Evolutionary conservation across 1,139 yeast genomes (phyloP).

Genomic region (Kurtzmaniella quercitrusa): DNA sequence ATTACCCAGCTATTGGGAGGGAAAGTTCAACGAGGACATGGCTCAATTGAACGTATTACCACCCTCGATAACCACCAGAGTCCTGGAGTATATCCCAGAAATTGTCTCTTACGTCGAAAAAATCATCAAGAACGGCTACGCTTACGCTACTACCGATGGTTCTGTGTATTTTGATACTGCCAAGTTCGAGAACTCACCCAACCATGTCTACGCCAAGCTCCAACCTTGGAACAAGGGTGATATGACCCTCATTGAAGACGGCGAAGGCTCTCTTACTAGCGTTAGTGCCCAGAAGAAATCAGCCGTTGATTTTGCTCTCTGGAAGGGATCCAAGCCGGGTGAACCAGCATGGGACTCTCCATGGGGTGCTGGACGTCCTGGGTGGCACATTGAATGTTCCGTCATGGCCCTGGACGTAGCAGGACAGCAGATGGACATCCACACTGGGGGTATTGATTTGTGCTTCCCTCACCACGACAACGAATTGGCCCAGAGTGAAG

Average conservation of each 20-base stretch:
- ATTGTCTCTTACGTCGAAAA: constrained; percentile 73
- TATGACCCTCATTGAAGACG: constrained; percentile 81
- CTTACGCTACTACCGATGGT: constrained; percentile 78
- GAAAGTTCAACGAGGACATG: constrained; percentile 83
- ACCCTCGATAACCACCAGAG: constrained; percentile 85
- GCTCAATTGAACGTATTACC: constrained; percentile 74
- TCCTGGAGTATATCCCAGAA: constrained; percentile 95
- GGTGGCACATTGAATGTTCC: constrained; percentile 99
- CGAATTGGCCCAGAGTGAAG: constrained; percentile 96
- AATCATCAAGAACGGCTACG: constrained; percentile 77
- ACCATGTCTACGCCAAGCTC: constrained; percentile 87
- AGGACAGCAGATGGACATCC: constrained; percentile 85
- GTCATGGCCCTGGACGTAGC: constrained; percentile 94
- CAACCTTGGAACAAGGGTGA: constrained; percentile 98
- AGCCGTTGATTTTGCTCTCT: constrained; percentile 86
- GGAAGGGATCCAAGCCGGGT: constrained; percentile 97
- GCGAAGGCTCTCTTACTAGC: constrained; percentile 84
- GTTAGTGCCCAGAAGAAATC: constrained; percentile 53
- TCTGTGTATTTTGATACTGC: constrained; percentile 93
- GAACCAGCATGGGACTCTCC: constrained; percentile 95
- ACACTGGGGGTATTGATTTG: constrained; percentile 94
- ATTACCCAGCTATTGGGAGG: constrained; percentile 88
- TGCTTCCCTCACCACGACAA: constrained; percentile 99
- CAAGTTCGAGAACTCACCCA: constrained; percentile 65
- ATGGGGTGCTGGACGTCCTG: constrained; percentile 98